Conservation (phyloP, 176 grass and related monocot genomes). For the Oryza rufipogon region DNA sequence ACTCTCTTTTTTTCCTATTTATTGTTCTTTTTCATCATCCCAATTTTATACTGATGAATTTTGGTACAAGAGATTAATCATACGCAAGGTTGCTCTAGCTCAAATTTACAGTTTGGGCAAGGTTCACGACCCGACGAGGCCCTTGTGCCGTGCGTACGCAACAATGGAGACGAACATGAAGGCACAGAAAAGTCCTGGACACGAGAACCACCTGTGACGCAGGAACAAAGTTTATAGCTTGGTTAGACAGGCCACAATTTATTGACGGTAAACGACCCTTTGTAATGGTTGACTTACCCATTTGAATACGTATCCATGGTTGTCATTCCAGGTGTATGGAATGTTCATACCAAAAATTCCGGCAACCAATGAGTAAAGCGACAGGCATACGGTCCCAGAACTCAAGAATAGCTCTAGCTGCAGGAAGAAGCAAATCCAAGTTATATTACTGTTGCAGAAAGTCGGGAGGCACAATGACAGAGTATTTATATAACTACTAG, state of each 20-base stretch:
- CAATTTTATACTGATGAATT: conserved; percentile 40
- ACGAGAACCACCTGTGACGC: conserved; percentile 70
- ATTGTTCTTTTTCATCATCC: conserved; percentile 38
- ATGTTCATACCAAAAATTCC: conserved; percentile 99
- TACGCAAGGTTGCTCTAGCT: conserved; percentile 41
- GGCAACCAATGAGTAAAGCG: conserved; percentile 86
- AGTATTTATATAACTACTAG: conserved; percentile 3
- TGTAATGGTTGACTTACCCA: conserved; percentile 55
- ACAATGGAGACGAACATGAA: conserved; percentile 76
- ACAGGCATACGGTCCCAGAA: conserved; percentile 81
- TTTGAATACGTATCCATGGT: conserved; percentile 81
- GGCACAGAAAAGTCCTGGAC: conserved; percentile 64
- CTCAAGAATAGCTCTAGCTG: conserved; percentile 98
- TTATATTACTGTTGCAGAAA: neutral
- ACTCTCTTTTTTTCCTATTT: conserved; percentile 30
- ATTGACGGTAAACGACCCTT: neutral
- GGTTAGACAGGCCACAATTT: neutral
- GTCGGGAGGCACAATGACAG: neutral
- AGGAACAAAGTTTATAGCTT: conserved; percentile 35
- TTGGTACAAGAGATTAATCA: conserved; percentile 53
- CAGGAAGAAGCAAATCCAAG: conserved; percentile 5
- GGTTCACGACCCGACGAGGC: conserved; percentile 92
- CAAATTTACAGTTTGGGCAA: conserved; percentile 50
- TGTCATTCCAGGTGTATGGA: conserved; percentile 91
- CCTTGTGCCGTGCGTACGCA: conserved; percentile 96